A percentile compares a stretch with the other conserved stretches of the same genome.
Conservation (phyloP, 352 stramenopile species). For the Pythium aphanidermatum region DNA sequence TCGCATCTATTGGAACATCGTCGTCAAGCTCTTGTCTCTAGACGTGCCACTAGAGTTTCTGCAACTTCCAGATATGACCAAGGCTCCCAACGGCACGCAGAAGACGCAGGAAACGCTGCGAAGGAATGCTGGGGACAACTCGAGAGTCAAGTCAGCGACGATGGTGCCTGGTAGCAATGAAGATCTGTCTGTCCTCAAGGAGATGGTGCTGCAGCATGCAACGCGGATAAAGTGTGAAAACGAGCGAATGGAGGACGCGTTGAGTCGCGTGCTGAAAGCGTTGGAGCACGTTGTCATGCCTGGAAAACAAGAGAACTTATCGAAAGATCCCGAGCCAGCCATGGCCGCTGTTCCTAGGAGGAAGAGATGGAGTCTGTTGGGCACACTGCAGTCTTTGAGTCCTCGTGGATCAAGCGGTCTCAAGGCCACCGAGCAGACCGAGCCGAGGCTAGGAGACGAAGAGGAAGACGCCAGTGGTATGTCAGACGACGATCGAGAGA, state of each 20-base stretch:
- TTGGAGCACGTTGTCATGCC: too few species aligned
- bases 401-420: background rate
- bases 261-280: slow-evolving; percentile 5
- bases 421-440: background rate
- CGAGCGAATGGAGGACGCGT: slow-evolving; percentile 6
- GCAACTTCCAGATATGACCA: slow-evolving; percentile 27
- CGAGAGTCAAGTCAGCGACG: too few species aligned
- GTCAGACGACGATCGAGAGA: slow-evolving; percentile 14
- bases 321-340: background rate
- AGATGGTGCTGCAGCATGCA: slow-evolving; percentile 6
- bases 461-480: background rate
- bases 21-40: slow-evolving; percentile 43
- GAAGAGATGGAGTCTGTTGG: slow-evolving; percentile 12
- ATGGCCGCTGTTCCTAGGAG: background rate
- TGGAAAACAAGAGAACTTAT: slow-evolving; percentile 9
- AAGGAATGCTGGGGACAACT: background rate
- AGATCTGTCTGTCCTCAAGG: slow-evolving; percentile 4
- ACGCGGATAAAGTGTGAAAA: slow-evolving; percentile 4
- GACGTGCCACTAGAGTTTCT: slow-evolving; percentile 39
- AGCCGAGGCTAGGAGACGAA: slow-evolving; percentile 5
- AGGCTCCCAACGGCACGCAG: background rate
- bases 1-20: slow-evolving; percentile 55
- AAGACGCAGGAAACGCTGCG: background rate
- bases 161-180: slow-evolving; percentile 1
- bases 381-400: background rate